Conservation (phyloP, 192 early-diverging fungal species). For the Podila horticola region DNA sequence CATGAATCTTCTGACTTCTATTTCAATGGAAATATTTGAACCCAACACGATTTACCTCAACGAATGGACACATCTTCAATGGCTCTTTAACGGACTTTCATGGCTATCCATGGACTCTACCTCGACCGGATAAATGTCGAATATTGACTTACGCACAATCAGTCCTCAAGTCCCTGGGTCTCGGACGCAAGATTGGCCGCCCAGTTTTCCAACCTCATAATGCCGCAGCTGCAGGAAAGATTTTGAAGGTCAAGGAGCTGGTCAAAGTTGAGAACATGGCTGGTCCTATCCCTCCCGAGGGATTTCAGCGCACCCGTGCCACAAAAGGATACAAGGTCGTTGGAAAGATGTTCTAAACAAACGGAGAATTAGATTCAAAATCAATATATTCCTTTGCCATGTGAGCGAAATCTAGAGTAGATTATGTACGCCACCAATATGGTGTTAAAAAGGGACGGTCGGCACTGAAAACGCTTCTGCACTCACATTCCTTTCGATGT, state of each 20-base stretch:
- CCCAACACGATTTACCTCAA: no score
- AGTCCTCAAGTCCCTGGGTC: slow-evolving; percentile 49
- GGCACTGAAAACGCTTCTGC: no score
- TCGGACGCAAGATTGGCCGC: slow-evolving; percentile 43
- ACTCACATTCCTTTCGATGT: no score
- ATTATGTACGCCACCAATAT: no score
- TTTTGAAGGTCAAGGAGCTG: slow-evolving; percentile 53
- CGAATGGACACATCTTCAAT: no score
- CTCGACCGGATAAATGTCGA: neutral
- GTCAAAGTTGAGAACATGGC: slow-evolving; percentile 49
- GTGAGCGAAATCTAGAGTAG: no score
- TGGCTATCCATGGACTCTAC: neutral
- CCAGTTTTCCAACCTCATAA: slow-evolving; percentile 49
- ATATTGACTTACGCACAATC: neutral
- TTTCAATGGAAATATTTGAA: no score
- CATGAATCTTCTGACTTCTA: no score
- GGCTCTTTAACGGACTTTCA: neutral
- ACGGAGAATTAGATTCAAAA: no score
- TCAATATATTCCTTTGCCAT: no score
- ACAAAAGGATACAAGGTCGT: slow-evolving; percentile 50
- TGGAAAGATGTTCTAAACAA: slow-evolving; percentile 31
- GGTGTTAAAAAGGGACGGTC: no score
- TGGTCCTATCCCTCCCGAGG: slow-evolving; percentile 38
- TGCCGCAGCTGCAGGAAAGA: slow-evolving; percentile 46
- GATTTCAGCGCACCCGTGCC: slow-evolving; percentile 46